Base-by-base conservation (phyloP, 2,329 filamentous ascomycete species). In the Cladorrhinum sp. region DNA sequence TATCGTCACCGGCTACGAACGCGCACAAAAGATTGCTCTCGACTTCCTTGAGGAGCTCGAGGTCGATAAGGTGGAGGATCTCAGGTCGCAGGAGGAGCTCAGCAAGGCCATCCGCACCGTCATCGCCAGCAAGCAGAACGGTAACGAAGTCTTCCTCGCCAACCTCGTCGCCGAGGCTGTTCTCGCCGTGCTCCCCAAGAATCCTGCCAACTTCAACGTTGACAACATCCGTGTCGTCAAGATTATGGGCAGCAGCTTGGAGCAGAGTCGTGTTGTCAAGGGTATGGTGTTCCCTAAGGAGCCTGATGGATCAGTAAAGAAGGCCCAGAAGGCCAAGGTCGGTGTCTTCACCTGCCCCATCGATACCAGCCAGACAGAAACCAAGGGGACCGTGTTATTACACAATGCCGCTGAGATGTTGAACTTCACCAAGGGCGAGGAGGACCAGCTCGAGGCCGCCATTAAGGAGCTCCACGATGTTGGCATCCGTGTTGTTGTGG, bases 381-480 rank as follows among this genome's bases (percentile, higher is more conserved):
- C 95, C 71, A 99, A 99, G 84, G 96, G 96, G 54, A 99, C 95
- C 10, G 95, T 99, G 50, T 84, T 99, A 56, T 78, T 99, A 70
- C 92, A 99, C 79, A 99, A 96, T 74, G 93, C 93, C 62, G 90
- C 98, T 81, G 95, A 99, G 79, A 98, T 99, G 91, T 84, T 98
- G 74, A 90, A 98, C 74, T 99, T 98, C 78, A 96, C 92, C 70
- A 96, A 93, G 81, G 96, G 95, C 64, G 95, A 99, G 79, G 95
- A 99, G 79, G 79, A 81, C 58, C 93, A 97, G 75, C 86, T 99
- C 54, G 95, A 99, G 80, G 83, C 87, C 50, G 83, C 89, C 55
- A 91, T 99, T 80, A 98, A 98, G 83, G 93, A 97, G 77, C 85
- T 99, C 22, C 88, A 97, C 76, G 95, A 99, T 74, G 93, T 92